Conservation (phyloP, 257 asterid species). For the Fraxinus anomala region DNA sequence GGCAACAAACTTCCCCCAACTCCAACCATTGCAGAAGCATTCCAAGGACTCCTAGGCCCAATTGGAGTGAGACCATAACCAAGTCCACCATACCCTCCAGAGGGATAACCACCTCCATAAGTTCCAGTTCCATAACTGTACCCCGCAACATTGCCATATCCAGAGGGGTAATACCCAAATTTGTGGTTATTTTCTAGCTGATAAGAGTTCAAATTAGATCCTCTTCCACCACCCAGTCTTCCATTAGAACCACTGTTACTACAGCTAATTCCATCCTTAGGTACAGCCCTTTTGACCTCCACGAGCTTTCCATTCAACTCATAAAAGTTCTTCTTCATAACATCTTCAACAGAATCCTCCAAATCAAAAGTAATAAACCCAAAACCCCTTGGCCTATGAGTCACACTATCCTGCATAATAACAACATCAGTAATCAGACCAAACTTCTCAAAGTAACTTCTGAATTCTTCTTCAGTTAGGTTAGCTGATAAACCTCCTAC, state of each 20-base stretch:
- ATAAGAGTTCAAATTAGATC: conserved; percentile 39
- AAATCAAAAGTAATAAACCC: conserved; percentile 87
- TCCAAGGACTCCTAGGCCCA: conserved; percentile 58
- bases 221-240: conserved; percentile 48
- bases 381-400: conserved; percentile 91
- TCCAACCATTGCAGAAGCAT: conserved; percentile 43
- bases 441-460: conserved; percentile 73
- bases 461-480: conserved; percentile 77
- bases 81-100: conserved; percentile 61
- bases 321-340: conserved; percentile 71
- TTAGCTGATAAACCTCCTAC: conserved; percentile 90
- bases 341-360: conserved; percentile 81
- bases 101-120: conserved; percentile 48
- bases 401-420: conserved; percentile 80
- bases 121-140: conserved; percentile 62
- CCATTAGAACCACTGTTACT: conserved; percentile 42
- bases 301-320: conserved; percentile 75
- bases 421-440: conserved; percentile 91
- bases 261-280: conserved; percentile 62
- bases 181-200: conserved; percentile 51
- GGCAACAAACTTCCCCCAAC: conserved; percentile 51
- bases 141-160: conserved; percentile 54
- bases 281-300: conserved; percentile 88
- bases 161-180: conserved; percentile 55
- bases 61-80: conserved; percentile 58